These are phyloP conservation scores for Penicillium digitatum DNA, from an alignment of 2,329 filamentous ascomycete genomes.

Conservation along the genomic window DNA sequence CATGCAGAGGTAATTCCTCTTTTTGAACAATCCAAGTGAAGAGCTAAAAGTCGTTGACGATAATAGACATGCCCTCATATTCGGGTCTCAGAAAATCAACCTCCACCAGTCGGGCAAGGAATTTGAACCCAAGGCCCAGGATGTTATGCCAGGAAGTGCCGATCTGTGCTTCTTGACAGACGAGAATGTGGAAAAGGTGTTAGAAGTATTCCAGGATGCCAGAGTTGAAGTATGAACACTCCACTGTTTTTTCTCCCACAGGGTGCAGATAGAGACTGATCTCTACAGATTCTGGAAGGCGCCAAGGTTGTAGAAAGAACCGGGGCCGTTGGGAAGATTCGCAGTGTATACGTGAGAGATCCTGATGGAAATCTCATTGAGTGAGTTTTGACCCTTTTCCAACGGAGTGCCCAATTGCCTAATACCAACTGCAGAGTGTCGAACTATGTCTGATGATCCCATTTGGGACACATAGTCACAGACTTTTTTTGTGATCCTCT, in stretches of 20 bases:
- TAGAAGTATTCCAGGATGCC: conserved; percentile 38
- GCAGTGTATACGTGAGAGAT: conserved; percentile 59
- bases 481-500: neutral
- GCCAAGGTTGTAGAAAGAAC: conserved; percentile 52
- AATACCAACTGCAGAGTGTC: neutral
- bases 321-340: conserved; percentile 53
- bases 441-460: neutral
- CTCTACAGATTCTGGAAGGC: conserved; percentile 43
- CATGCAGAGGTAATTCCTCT: conserved; percentile 19
- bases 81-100: conserved; percentile 60
- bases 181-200: conserved; percentile 48
- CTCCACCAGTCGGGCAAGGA: conserved; percentile 56
- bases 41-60: conserved; percentile 5
- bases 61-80: conserved; percentile 52
- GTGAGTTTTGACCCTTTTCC: conserved; percentile 38
- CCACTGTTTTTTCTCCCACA: accelerated
- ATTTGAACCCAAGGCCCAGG: conserved; percentile 57
- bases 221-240: conserved; percentile 40
- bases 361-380: conserved; percentile 61
- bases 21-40: neutral
- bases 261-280: conserved; percentile 4
- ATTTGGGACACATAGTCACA: neutral
- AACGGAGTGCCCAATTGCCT: neutral
- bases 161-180: conserved; percentile 59
- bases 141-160: conserved; percentile 54